Base-by-base conservation (phyloP, 2,329 filamentous ascomycete species). In the Onygenales sp. region DNA sequence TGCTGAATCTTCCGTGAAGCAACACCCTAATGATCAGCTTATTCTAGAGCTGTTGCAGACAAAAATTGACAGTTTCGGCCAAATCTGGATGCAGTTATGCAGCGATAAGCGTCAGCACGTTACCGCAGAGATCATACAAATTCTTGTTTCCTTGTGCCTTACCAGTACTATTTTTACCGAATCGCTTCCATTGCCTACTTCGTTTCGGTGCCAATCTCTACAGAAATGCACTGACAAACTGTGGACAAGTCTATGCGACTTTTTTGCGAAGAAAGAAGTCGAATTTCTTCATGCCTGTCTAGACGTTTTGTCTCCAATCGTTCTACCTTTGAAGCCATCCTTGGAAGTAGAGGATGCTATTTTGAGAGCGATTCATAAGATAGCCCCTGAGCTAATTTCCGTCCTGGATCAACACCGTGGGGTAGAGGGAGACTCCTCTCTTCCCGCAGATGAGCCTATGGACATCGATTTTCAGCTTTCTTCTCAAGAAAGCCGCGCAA, bases 101-200 rank as follows among this genome's bases (percentile, higher is more conserved):
- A 60, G 67, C 39, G 69, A 75, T 14, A 74, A 68, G 43, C 64
- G 68, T n/a, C 69, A 73, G 50, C 70, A 70, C 58, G 67, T 80
- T 13, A 77, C 73, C 27, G 61, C 68, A 6, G 76, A 80, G 53
- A 73, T 77, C 61, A 62, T 79, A 56, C 75, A 76, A 39, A 70
- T 77, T 33, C 53, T 78, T n/a, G 65, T 67, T 5, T 76, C 73
- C n/a, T 68, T 77, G 45, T 77, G 74, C 60, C 67, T 77, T 17
- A 66, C 74, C 21, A 65, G 63, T 27, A 62, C 63, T 17, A 55
- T 77, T 49, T 65, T 65, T 63, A 55, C 61, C 56, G 72, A 55
- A 57, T 74, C 45, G 54, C 61, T 65, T 44, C 67, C 61, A 40
- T 71, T 53, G 51, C 65, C 58, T 56, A 53, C 42, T 56, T 68